Evolutionary conservation across 1,284 basidiomycete genomes (phyloP).

Genomic region (Rhodofomes roseus): DNA sequence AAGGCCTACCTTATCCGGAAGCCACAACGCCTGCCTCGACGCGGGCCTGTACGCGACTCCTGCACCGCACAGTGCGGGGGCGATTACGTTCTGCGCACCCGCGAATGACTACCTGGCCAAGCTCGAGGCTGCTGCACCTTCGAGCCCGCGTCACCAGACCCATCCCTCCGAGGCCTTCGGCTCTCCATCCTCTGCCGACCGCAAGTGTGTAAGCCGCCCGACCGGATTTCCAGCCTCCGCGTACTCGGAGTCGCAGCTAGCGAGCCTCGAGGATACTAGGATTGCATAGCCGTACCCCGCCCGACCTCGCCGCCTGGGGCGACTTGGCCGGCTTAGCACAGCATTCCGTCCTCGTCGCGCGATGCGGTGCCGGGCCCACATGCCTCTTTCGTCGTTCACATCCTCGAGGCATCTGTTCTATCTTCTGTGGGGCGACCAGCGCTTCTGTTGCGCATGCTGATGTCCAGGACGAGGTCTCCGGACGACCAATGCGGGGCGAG

Average conservation of each 20-base stretch:
- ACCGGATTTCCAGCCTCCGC: not conserved
- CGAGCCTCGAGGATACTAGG: not conserved
- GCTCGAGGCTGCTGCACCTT: not conserved
- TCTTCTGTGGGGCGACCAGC: not conserved
- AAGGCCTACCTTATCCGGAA: constrained; percentile 12
- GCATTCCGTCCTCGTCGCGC: not conserved
- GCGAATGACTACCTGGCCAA: no score
- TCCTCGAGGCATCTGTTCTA: not conserved
- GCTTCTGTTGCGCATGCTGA: not conserved
- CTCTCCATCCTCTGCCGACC: not conserved
- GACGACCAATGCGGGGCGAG: not conserved
- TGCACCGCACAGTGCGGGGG: not conserved
- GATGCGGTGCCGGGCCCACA: not conserved
- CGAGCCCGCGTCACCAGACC: not conserved
- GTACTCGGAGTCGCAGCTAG: not conserved
- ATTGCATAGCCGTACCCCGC: not conserved
- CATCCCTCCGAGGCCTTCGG: not conserved
- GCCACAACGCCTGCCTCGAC: not conserved
- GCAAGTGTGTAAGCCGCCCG: not conserved
- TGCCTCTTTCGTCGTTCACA: not conserved
- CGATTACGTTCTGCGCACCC: not conserved
- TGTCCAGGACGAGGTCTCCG: not conserved
- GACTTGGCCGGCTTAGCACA: not conserved
- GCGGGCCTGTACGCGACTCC: not conserved
- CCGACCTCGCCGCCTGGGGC: not conserved